Conservation (phyloP, 1,284 basidiomycete genomes). For the Papiliotrema flavescens region DNA sequence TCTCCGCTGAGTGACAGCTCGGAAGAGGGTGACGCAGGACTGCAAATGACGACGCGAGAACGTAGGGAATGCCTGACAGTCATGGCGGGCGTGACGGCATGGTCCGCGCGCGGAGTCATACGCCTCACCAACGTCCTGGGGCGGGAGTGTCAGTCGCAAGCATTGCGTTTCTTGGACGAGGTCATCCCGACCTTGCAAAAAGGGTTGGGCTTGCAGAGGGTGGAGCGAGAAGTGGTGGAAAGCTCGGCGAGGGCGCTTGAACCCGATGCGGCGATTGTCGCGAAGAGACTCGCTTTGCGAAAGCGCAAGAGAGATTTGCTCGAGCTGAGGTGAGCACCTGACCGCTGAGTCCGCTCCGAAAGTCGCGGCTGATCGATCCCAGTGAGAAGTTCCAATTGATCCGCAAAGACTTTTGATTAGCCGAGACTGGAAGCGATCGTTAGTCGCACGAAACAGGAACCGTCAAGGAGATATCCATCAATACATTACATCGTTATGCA, state of each 20-base stretch:
- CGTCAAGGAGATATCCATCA: background rate
- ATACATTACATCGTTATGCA: background rate
- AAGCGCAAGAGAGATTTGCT: background rate
- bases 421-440: too few species aligned
- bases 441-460: too few species aligned
- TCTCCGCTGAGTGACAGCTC: too few species aligned
- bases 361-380: too few species aligned
- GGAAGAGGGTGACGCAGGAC: too few species aligned
- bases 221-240: constrained; percentile 2
- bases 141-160: background rate
- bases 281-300: constrained; percentile 3
- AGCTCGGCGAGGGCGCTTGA: constrained; percentile 10
- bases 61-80: background rate
- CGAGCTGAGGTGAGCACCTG: background rate
- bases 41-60: background rate
- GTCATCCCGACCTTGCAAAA: constrained; percentile 4
- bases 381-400: too few species aligned
- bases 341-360: background rate
- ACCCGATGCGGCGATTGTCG: constrained; percentile 7
- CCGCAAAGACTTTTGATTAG: too few species aligned
- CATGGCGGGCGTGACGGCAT: background rate
- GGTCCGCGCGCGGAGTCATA: background rate
- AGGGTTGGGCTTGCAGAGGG: constrained; percentile 11
- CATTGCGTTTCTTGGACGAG: constrained; percentile 7
- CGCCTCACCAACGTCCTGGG: constrained; percentile 6